Percentiles rank a stretch among this genome's conserved stretches.
Conservation (phyloP, 441 rosid species). For the Erodium texanum region DNA sequence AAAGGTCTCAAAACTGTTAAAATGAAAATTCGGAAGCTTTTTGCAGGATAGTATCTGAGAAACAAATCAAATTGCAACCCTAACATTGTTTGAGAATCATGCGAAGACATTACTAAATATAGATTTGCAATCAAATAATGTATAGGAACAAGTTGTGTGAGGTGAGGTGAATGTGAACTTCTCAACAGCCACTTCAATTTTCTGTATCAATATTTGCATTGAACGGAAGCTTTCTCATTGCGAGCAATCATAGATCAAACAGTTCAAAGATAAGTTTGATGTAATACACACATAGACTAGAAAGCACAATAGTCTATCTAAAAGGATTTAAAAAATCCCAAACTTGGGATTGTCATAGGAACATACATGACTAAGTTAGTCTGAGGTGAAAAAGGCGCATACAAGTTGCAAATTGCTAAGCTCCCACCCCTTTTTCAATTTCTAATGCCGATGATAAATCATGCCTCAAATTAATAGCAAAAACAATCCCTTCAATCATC, state of each 20-base stretch:
- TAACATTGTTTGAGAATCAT: neutral
- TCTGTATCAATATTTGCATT: neutral
- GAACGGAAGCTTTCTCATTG: neutral
- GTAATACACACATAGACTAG: neutral
- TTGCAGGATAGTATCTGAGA: neutral
- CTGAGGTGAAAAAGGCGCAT: neutral
- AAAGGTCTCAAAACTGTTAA: conserved; percentile 8
- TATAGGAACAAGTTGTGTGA: neutral
- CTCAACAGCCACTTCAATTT: neutral
- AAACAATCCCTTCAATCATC: neutral
- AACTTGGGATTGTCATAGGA: neutral
- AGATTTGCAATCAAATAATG: neutral
- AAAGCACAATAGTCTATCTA: neutral
- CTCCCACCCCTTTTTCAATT: neutral
- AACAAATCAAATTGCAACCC: neutral
- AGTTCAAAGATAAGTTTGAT: neutral
- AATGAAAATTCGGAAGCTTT: neutral
- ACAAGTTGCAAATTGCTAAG: neutral
- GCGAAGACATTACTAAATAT: neutral
- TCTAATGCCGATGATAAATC: neutral
- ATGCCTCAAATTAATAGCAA: neutral
- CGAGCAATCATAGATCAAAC: neutral
- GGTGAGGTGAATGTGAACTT: neutral
- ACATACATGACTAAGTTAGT: neutral
- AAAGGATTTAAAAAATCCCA: neutral